Evolutionary conservation across 1,139 yeast species (phyloP).

Genomic region (Saccharomyces hybrid): DNA sequence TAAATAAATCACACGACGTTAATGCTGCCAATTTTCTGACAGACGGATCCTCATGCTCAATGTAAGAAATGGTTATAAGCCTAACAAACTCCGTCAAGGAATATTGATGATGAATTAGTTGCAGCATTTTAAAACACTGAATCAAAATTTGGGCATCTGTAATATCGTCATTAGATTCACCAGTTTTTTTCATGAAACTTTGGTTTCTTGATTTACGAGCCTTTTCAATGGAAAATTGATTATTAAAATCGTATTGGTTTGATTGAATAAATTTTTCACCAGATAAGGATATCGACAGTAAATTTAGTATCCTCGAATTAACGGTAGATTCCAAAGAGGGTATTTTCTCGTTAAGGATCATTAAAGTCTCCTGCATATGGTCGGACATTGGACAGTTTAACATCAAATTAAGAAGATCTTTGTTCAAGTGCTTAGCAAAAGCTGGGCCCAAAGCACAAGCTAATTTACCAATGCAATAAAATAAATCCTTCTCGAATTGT

Average conservation of each 20-base stretch:
- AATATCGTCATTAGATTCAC: conserved; percentile 29
- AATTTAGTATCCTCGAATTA: conserved; percentile 61
- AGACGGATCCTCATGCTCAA: conserved; percentile 69
- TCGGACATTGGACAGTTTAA: conserved; percentile 76
- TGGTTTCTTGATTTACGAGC: conserved; percentile 75
- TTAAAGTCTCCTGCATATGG: conserved; percentile 68
- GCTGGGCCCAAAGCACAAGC: conserved; percentile 95
- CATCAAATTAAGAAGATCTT: conserved; percentile 72
- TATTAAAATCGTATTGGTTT: conserved; percentile 69
- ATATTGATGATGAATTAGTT: conserved; percentile 65
- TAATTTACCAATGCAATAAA: conserved; percentile 80
- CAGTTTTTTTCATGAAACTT: conserved; percentile 56
- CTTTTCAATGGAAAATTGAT: conserved; percentile 49
- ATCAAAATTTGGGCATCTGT: conserved; percentile 29
- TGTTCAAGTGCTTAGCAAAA: conserved; percentile 76
- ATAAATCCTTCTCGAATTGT: conserved; percentile 80
- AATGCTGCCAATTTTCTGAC: conserved; percentile 82
- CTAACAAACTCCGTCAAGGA: conserved; percentile 83
- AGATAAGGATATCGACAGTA: conserved; percentile 69
- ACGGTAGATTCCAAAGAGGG: conserved; percentile 75
- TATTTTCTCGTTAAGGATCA: conserved; percentile 58
- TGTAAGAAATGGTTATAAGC: conserved; percentile 69
- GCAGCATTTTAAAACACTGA: conserved; percentile 49
- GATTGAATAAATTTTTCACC: conserved; percentile 82
- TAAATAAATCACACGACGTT: conserved; percentile 72